A percentile compares a stretch with the other conserved stretches of the same genome.
Conservation (phyloP, 2,329 filamentous ascomycete genomes). For the Fusarium sp. region DNA sequence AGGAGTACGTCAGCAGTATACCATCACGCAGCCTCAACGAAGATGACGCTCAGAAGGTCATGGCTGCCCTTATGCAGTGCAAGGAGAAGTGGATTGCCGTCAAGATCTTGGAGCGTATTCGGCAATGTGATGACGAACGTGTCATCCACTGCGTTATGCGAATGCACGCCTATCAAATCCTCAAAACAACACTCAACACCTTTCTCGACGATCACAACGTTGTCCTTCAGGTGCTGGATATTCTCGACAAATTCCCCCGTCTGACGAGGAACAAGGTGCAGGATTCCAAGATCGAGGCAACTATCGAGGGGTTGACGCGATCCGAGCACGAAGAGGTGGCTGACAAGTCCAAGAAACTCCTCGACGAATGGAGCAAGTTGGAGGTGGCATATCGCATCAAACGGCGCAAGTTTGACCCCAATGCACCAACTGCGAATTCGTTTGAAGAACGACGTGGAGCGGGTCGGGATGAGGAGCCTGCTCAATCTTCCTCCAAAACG, state of each 20-base stretch:
- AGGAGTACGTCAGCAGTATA: slow-evolving; percentile 93
- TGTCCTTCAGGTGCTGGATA: slow-evolving; percentile 86
- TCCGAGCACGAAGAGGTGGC: slow-evolving; percentile 80
- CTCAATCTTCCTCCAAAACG: slow-evolving; percentile 52
- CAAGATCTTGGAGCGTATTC: slow-evolving; percentile 89
- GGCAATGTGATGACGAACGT: slow-evolving; percentile 84
- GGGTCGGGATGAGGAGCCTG: slow-evolving; percentile 53
- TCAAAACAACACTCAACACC: slow-evolving; percentile 84
- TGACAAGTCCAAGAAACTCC: slow-evolving; percentile 72
- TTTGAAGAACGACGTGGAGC: slow-evolving; percentile 69
- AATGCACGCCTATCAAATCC: slow-evolving; percentile 96
- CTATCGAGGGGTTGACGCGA: slow-evolving; percentile 72
- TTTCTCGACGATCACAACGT: slow-evolving; percentile 93
- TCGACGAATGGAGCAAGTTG: slow-evolving; percentile 88
- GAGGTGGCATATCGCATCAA: slow-evolving; percentile 94
- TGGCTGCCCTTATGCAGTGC: slow-evolving; percentile 96
- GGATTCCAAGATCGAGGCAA: slow-evolving; percentile 91
- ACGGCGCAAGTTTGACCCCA: slow-evolving; percentile 83
- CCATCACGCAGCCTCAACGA: slow-evolving; percentile 82
- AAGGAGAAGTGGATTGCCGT: slow-evolving; percentile 99
- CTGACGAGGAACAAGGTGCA: slow-evolving; percentile 97
- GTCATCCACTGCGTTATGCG: slow-evolving; percentile 89
- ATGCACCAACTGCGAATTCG: slow-evolving; percentile 63
- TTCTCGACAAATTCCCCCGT: slow-evolving; percentile 87
- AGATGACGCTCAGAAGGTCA: slow-evolving; percentile 88